Evolutionary conservation across 148 eudicot genomes (phyloP).

Genomic region (Pouteria glomerata): DNA sequence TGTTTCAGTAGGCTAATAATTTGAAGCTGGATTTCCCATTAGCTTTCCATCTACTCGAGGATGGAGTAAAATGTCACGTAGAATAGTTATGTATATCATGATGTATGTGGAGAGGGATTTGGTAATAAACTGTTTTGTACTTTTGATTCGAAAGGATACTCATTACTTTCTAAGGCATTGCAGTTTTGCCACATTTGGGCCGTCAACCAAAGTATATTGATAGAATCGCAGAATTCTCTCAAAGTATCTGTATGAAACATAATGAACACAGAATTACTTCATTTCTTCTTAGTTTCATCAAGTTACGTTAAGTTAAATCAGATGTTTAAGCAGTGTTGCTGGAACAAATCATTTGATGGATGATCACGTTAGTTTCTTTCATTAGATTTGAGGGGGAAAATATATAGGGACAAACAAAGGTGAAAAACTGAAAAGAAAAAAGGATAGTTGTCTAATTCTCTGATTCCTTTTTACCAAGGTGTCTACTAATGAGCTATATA

Average conservation of each 20-base stretch:
- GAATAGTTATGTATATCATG: neutral
- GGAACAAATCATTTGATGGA: neutral
- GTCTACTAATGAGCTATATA: neutral
- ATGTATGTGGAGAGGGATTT: neutral
- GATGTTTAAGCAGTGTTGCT: neutral
- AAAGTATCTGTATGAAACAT: neutral
- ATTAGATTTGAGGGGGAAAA: neutral
- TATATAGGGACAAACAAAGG: neutral
- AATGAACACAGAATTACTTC: neutral
- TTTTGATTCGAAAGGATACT: neutral
- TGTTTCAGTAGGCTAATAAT: slow-evolving; percentile 1
- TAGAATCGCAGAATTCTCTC: neutral
- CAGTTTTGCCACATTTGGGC: neutral
- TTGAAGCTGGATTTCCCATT: neutral
- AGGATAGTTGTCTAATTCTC: neutral
- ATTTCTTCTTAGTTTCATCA: neutral
- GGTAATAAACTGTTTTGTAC: neutral
- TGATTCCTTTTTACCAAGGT: neutral
- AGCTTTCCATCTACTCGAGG: neutral
- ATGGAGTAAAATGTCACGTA: neutral
- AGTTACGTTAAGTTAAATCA: neutral
- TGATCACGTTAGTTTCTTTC: neutral
- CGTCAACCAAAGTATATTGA: neutral
- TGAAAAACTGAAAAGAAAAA: neutral
- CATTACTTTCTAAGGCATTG: neutral